Conservation (phyloP, 1,139 yeast genomes). For the Pichia kudriavzevii region DNA sequence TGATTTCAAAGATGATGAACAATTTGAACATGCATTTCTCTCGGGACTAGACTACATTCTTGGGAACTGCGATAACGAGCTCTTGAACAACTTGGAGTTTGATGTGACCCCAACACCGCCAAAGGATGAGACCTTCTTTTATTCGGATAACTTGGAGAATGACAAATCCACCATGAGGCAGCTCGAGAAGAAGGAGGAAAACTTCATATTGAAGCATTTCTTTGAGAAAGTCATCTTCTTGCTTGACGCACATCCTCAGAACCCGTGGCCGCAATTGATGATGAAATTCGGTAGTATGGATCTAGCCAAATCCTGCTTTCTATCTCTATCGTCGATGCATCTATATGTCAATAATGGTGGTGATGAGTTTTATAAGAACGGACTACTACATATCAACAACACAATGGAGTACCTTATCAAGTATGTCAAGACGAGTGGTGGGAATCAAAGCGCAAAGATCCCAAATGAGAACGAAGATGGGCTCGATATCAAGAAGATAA, state of each 20-base stretch:
- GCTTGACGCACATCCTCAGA: conserved; percentile 48
- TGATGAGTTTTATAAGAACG: conserved; percentile 40
- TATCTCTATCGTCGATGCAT: conserved; percentile 47
- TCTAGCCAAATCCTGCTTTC: conserved; percentile 47
- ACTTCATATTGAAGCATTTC: conserved; percentile 44
- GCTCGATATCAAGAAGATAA: conserved; percentile 26
- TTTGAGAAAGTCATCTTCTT: conserved; percentile 44
- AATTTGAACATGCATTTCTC: conserved; percentile 25
- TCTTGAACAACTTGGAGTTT: conserved; percentile 2
- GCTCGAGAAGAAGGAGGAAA: conserved; percentile 33
- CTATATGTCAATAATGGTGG: conserved; percentile 45
- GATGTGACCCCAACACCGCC: not conserved
- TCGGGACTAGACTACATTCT: conserved; percentile 27
- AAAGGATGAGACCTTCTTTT: too few relatives aligned
- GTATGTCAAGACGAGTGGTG: conserved; percentile 18
- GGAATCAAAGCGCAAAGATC: not conserved
- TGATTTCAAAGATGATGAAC: conserved; percentile 20
- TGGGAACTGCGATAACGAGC: conserved; percentile 13
- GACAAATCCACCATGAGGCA: conserved; percentile 4
- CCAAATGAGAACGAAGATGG: conserved; percentile 2
- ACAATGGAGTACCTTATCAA: conserved; percentile 44
- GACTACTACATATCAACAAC: conserved; percentile 43
- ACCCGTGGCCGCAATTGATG: conserved; percentile 54
- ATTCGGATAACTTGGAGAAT: not conserved
- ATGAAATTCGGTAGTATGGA: conserved; percentile 48